Evolutionary conservation across 164 flowering plant species (phyloP).

Genomic region (Vitis vinifera): DNA sequence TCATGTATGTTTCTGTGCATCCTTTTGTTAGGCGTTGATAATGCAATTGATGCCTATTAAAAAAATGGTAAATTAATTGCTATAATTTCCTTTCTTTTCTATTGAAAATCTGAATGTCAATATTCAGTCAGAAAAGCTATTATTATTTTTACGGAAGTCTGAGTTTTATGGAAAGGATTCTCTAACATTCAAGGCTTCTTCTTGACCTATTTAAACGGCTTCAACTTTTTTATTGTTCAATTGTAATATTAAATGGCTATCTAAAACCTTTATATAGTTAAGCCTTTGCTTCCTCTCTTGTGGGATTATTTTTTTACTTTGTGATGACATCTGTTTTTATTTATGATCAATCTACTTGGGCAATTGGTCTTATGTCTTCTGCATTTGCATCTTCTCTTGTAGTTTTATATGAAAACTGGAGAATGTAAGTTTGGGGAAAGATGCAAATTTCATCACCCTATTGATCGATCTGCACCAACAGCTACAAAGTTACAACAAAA

Average conservation of each 20-base stretch:
- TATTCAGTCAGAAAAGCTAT: no score
- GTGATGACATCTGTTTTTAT: background rate
- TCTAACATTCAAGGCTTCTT: no score
- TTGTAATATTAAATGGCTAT: background rate
- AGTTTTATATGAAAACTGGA: constrained; percentile 95
- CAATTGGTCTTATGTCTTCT: background rate
- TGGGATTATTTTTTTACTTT: background rate
- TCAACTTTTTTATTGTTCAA: background rate
- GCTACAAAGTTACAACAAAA: constrained; percentile 35
- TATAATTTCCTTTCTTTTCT: no score
- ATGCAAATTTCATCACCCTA: constrained; percentile 92
- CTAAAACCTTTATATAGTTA: background rate
- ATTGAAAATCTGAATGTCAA: no score
- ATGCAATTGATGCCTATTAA: no score
- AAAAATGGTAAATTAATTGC: no score
- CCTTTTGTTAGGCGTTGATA: no score
- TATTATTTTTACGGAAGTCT: no score
- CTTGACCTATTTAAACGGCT: no score
- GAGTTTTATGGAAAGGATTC: no score
- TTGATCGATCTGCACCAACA: constrained; percentile 60
- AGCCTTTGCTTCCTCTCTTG: background rate
- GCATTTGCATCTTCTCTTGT: background rate
- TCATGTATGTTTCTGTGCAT: no score
- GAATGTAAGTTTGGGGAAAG: constrained; percentile 80
- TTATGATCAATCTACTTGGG: background rate